Conservation (phyloP, 2,329 filamentous ascomycete genomes). For the Diplodia corticola region DNA sequence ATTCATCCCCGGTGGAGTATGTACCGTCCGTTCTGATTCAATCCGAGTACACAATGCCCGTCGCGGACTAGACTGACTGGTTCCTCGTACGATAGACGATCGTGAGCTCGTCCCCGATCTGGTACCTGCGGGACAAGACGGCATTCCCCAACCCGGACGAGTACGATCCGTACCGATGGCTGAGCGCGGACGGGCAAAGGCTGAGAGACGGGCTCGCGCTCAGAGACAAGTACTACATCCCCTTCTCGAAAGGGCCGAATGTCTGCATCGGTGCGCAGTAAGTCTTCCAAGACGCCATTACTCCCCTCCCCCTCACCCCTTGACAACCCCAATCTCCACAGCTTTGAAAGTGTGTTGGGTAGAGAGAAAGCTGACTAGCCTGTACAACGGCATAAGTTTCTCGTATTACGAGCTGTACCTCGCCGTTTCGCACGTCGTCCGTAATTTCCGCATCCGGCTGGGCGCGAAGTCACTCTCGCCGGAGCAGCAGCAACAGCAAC, state of each 20-base stretch:
- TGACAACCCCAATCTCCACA: background rate
- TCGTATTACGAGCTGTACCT: slow-evolving; percentile 17
- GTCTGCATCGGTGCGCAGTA: slow-evolving; percentile 11
- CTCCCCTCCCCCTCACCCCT: background rate
- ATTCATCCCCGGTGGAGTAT: slow-evolving; percentile 1
- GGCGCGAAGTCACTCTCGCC: background rate
- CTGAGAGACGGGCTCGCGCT: background rate
- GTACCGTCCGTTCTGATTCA: too few relatives aligned
- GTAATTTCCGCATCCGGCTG: slow-evolving; percentile 2
- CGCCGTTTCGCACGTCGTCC: background rate
- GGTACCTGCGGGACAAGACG: slow-evolving; percentile 12
- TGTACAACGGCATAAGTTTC: background rate
- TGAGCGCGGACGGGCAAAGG: background rate
- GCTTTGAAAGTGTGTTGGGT: background rate
- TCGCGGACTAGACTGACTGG: background rate
- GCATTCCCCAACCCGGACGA: slow-evolving; percentile 6
- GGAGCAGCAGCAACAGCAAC: background rate
- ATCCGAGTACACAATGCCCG: too few relatives aligned
- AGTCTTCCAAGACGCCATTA: background rate
- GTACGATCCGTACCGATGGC: slow-evolving; percentile 11
- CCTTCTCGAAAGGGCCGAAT: slow-evolving; percentile 7
- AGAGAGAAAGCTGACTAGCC: background rate
- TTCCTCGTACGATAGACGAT: too few relatives aligned
- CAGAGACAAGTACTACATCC: slow-evolving; percentile 10
- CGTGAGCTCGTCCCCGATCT: slow-evolving; percentile 8